Percentiles rank a stretch among this genome's conserved stretches.
These are phyloP conservation scores for Fraxinus sp. DNA, from an alignment of 305 asterid genomes.

Conservation along the genomic window DNA sequence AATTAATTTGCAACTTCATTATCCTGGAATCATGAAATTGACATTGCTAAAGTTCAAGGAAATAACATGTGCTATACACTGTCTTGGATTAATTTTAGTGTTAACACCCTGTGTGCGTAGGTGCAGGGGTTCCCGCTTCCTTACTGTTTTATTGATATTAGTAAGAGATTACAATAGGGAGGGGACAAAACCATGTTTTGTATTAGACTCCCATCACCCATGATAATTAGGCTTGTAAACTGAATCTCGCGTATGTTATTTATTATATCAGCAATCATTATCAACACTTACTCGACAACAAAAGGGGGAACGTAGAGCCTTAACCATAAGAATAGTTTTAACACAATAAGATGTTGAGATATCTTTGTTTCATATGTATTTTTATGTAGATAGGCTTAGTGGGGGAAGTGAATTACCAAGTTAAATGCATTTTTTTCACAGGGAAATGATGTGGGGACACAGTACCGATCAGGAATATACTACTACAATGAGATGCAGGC, in stretches of 20 bases:
- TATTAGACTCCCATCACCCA: not conserved
- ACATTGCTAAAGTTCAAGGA: not conserved
- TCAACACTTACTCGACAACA: not conserved
- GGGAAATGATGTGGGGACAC: slow-evolving; percentile 75
- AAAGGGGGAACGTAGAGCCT: not conserved
- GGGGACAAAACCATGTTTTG: not conserved
- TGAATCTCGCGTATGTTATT: not conserved
- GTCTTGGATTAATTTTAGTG: not conserved
- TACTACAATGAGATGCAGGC: slow-evolving; percentile 67
- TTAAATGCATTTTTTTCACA: slow-evolving; percentile 11
- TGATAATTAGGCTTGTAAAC: not conserved
- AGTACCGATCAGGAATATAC: slow-evolving; percentile 79
- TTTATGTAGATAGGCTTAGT: not conserved
- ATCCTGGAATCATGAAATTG: not conserved
- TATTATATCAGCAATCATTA: not conserved
- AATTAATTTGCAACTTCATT: not conserved
- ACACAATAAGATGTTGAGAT: not conserved
- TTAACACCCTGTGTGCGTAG: not conserved
- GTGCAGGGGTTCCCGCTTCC: not conserved
- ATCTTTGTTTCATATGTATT: not conserved
- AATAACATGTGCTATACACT: not conserved
- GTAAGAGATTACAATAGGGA: not conserved
- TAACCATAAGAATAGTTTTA: not conserved
- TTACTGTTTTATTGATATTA: not conserved
- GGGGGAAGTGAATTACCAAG: not conserved